A percentile compares a stretch with the other conserved stretches of the same genome.
These are phyloP conservation scores for Sporothrix sp. DNA, from an alignment of 2,329 filamentous ascomycete genomes.

Conservation along the genomic window DNA sequence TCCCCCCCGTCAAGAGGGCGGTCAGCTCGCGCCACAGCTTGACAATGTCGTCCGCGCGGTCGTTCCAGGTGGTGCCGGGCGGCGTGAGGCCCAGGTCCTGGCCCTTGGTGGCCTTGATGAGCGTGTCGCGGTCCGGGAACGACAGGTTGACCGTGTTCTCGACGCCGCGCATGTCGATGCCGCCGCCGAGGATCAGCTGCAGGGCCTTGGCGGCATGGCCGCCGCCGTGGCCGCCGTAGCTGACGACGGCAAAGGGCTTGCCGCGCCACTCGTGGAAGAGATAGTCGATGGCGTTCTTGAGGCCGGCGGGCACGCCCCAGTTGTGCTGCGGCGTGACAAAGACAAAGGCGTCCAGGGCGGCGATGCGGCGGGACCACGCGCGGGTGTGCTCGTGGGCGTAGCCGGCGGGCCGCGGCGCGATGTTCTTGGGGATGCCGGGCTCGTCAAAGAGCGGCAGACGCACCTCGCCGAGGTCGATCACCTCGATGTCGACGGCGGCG, in stretches of 20 bases:
- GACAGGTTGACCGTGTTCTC: conserved; percentile 19
- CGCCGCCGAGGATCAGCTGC: conserved; percentile 20
- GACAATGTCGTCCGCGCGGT: conserved; percentile 16
- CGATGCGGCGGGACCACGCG: conserved; percentile 26
- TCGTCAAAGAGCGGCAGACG: conserved; percentile 30
- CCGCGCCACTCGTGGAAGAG: conserved; percentile 40
- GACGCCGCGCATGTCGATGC: conserved; percentile 19
- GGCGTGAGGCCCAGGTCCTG: conserved; percentile 14
- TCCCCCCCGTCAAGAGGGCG: background rate
- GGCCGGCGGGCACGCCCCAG: conserved; percentile 35
- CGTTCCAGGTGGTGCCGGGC: conserved; percentile 12
- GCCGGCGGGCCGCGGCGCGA: conserved; percentile 21
- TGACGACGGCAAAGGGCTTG: conserved; percentile 38
- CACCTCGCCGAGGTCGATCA: conserved; percentile 24
- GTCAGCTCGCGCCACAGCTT: conserved; percentile 18
- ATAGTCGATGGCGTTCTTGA: conserved; percentile 45
- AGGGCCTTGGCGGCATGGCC: conserved; percentile 21
- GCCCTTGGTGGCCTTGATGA: conserved; percentile 11
- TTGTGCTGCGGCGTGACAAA: conserved; percentile 34
- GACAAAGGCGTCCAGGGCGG: conserved; percentile 25
- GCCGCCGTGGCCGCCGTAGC: conserved; percentile 36
- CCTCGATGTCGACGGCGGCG: conserved; percentile 14
- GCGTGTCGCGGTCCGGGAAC: conserved; percentile 17
- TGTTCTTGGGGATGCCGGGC: conserved; percentile 23
- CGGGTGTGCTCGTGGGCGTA: conserved; percentile 27